Evolutionary conservation across 495 filamentous ascomycete genomes (phyloP).

Genomic region (Cenococcum geophilum): DNA sequence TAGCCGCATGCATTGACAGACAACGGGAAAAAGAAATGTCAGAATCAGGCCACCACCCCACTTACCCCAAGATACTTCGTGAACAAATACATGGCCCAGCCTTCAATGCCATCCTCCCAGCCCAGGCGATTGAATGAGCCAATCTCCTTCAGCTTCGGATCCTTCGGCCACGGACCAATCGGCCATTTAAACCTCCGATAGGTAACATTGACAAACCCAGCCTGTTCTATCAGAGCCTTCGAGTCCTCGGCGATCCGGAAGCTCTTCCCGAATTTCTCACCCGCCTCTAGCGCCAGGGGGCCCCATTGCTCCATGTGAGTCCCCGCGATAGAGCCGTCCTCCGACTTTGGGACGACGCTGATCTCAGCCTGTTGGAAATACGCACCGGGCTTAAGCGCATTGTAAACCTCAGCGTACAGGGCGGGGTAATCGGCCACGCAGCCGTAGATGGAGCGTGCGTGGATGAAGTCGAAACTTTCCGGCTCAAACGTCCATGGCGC

Average conservation of each 20-base stretch:
- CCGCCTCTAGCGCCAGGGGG: background rate
- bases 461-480: slow-evolving; percentile 6
- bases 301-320: background rate
- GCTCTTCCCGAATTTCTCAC: background rate
- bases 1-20: no score
- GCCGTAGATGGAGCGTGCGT: background rate
- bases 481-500: background rate
- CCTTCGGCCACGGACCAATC: slow-evolving; percentile 25
- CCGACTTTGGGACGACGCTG: background rate
- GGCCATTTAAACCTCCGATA: slow-evolving; percentile 18
- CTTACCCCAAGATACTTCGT: background rate
- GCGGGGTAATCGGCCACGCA: background rate
- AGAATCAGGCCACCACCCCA: no score
- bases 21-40: no score
- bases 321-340: background rate
- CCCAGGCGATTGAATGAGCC: background rate
- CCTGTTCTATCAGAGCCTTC: slow-evolving; percentile 6
- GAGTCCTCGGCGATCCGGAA: background rate
- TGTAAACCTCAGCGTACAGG: background rate
- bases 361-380: background rate
- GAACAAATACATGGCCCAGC: background rate
- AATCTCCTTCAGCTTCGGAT: slow-evolving; percentile 23
- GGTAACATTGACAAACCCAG: slow-evolving; percentile 22
- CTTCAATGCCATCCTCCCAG: background rate
- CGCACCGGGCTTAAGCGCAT: background rate